Base-by-base conservation (phyloP, 176 grass and related monocot species). In the Zoysia pacifica region DNA sequence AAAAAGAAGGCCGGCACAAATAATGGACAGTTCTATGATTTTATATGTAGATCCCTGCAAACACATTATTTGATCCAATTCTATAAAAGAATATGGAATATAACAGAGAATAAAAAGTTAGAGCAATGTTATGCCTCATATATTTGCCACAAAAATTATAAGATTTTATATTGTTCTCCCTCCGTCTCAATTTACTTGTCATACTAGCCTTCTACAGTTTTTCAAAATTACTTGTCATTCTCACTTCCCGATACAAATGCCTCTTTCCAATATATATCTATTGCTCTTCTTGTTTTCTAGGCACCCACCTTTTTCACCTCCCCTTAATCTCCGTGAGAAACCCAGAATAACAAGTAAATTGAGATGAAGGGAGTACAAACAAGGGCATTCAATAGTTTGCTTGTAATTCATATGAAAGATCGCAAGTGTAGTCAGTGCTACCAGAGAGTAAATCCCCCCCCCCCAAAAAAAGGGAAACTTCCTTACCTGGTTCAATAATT, bases 401-500 rank as follows among this genome's bases (percentile, higher is more conserved):
- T 47, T 39, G 20, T 2, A 40, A 11, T 11, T 42, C 15, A 14
- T 38, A 50, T 28, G 43, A 50, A 45, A 65, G 15, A 61, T 13
- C 39, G 16, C 47, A 65, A 2, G 15, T 19, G 11, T 46, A 70
- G 28, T 69, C 12, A 18, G 18, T 35, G 14, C 46, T 69, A 78
- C 41, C 43, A 58, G 0, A 10, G 7, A n/a, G 61, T 69, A 47
- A 54, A n/a, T 45, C n/a, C n/a, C n/a, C n/a, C 45, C 4, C 43
- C 43, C 43, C 43, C 43, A 45, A 45, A 47, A 47, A 47, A 47
- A 47, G 4, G 45, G 3, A 47, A 47, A 58, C 73, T 80, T 58
- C 79, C 78, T 85, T 91, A 73, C 95, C 90, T 79, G 95, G 95
- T 87, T 94, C 95, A 73, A 94, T 89, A 74, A 98, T 91, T 48